These are phyloP conservation scores for Bocquillonia castaneifolia DNA, from an alignment of 441 rosid genomes.

Conservation along the genomic window DNA sequence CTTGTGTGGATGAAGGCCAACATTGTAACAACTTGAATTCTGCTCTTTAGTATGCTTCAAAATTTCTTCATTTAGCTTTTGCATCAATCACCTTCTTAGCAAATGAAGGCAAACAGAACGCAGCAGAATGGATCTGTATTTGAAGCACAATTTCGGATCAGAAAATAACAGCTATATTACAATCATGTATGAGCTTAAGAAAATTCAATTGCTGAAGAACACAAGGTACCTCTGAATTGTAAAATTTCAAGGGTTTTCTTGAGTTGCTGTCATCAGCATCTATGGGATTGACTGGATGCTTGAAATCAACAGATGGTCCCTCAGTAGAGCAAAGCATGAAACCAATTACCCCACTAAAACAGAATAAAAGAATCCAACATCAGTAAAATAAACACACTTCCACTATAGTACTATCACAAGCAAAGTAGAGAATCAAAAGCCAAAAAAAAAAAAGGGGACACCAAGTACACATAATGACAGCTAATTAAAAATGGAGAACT, in stretches of 20 bases:
- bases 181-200: neutral
- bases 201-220: neutral
- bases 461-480: neutral
- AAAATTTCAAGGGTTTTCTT: conserved; percentile 61
- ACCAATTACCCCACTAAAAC: conserved; percentile 80
- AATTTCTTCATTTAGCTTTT: conserved; percentile 29
- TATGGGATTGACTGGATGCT: conserved; percentile 70
- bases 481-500: too few species aligned
- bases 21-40: conserved; percentile 9
- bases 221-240: conserved; percentile 64
- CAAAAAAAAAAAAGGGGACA: too few species aligned
- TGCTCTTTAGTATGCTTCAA: conserved; percentile 17
- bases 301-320: conserved; percentile 84
- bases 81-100: conserved; percentile 80
- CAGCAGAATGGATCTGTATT: conserved; percentile 75
- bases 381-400: neutral
- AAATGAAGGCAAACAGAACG: conserved; percentile 89
- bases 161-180: neutral
- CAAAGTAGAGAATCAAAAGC: neutral
- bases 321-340: conserved; percentile 95
- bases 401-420: neutral
- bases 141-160: neutral
- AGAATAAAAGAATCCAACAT: neutral
- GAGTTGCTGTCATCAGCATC: conserved; percentile 42
- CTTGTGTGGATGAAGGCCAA: conserved; percentile 11